These are phyloP conservation scores for Ophiosphaerella narmari DNA, from an alignment of 2,329 filamentous ascomycete genomes.

Conservation along the genomic window DNA sequence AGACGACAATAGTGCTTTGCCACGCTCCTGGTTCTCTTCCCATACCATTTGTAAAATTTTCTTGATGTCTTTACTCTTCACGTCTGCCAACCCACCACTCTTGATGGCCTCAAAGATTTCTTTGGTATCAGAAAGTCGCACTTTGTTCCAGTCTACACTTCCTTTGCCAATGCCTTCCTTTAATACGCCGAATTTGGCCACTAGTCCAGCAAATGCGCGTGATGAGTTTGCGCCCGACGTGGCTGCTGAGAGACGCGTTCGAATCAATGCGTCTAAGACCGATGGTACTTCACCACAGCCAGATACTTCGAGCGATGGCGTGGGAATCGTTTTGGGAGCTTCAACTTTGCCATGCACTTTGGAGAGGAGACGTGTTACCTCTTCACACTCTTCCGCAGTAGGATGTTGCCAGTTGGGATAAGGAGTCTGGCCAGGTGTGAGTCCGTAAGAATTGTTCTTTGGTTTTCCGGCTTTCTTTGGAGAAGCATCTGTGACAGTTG, in stretches of 20 bases:
- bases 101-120: conserved; percentile 73
- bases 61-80: conserved; percentile 75
- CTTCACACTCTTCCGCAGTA: conserved; percentile 69
- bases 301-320: conserved; percentile 71
- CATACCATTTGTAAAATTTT: conserved; percentile 73
- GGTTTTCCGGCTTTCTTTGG: conserved; percentile 42
- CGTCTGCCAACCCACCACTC: conserved; percentile 70
- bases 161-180: conserved; percentile 68
- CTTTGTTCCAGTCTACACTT: conserved; percentile 75
- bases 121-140: conserved; percentile 62
- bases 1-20: conserved; percentile 50
- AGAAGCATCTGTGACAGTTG: conserved; percentile 30
- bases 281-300: conserved; percentile 72
- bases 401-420: conserved; percentile 71
- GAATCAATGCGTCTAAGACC: conserved; percentile 66
- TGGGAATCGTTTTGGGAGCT: conserved; percentile 69
- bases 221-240: conserved; percentile 66
- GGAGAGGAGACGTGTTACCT: conserved; percentile 69
- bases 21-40: conserved; percentile 66
- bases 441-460: conserved; percentile 50
- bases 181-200: conserved; percentile 66
- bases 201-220: conserved; percentile 68
- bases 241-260: conserved; percentile 65
- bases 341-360: conserved; percentile 67
- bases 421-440: conserved; percentile 60